phyloP scores from a whole-genome alignment of 1,284 basidiomycete genomes.

The Sanghuangporus baumii region DNA sequence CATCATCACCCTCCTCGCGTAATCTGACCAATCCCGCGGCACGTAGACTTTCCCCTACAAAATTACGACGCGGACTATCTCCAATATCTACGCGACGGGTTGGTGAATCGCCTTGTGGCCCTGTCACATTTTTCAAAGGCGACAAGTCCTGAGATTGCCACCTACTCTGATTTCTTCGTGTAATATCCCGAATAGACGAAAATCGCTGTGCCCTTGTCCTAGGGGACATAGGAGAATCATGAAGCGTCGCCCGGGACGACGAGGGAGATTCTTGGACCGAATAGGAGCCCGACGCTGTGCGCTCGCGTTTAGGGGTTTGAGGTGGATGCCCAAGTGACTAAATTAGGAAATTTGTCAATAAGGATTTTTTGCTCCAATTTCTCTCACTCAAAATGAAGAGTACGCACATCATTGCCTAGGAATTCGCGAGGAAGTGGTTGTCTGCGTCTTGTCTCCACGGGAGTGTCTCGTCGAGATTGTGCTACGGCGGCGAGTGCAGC shows the following conservation, averaged over 20 bases:
- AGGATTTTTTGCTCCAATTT: background rate
- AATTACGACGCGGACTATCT: slow-evolving; percentile 54
- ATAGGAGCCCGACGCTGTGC: slow-evolving; percentile 18
- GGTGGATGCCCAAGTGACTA: slow-evolving; percentile 10
- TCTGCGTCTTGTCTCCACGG: slow-evolving; percentile 37
- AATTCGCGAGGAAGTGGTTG: slow-evolving; percentile 61
- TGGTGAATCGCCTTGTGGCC: slow-evolving; percentile 35
- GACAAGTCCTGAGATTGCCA: slow-evolving; percentile 43
- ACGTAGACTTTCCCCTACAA: slow-evolving; percentile 63
- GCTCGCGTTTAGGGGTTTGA: slow-evolving; percentile 13
- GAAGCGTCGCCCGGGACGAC: slow-evolving; percentile 13
- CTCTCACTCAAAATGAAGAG: background rate
- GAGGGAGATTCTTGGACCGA: slow-evolving; percentile 19
- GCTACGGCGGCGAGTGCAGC: slow-evolving; percentile 60
- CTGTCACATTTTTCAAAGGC: slow-evolving; percentile 25
- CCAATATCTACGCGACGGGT: slow-evolving; percentile 56
- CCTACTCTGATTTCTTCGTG: slow-evolving; percentile 43
- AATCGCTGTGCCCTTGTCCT: slow-evolving; percentile 27
- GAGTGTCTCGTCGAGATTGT: slow-evolving; percentile 40
- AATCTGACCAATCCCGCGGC: slow-evolving; percentile 60
- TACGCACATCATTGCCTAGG: slow-evolving; percentile 25
- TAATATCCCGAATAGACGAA: slow-evolving; percentile 41
- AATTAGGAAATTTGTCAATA: background rate
- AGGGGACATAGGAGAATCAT: slow-evolving; percentile 21
- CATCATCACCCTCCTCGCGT: slow-evolving; percentile 33